phyloP scores from a whole-genome alignment of 805 yeast genomes.

The Grigorovia transvaalensis region DNA sequence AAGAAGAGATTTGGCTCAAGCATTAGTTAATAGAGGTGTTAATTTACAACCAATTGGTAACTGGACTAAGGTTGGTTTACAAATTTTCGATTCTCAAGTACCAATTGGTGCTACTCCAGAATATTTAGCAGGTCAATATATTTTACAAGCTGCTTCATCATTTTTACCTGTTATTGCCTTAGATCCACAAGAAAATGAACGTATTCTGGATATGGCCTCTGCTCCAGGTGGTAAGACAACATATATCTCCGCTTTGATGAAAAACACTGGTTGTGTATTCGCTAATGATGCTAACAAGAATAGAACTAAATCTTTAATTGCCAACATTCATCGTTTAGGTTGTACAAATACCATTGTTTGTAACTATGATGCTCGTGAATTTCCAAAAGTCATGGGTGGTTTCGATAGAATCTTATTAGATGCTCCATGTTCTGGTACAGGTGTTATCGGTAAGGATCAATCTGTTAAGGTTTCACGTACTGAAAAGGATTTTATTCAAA shows the following conservation, averaged over 20 bases:
- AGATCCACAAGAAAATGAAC: constrained; percentile 94
- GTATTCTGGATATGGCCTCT: constrained; percentile 96
- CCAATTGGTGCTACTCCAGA: constrained; percentile 99
- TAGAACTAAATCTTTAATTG: constrained; percentile 91
- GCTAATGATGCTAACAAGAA: constrained; percentile 97
- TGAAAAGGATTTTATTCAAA: constrained; percentile 91
- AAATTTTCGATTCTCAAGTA: constrained; percentile 96
- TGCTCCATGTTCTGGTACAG: constrained; percentile 99
- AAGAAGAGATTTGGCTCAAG: constrained; percentile 91
- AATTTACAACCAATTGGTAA: constrained; percentile 93
- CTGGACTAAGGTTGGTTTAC: constrained; percentile 98
- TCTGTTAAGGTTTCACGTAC: constrained; percentile 88
- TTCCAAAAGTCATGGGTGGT: constrained; percentile 97
- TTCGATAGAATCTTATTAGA: constrained; percentile 90
- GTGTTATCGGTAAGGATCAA: constrained; percentile 96
- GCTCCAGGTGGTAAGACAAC: constrained; percentile 99
- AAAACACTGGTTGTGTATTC: constrained; percentile 92
- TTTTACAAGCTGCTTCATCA: constrained; percentile 96
- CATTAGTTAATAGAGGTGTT: constrained; percentile 91
- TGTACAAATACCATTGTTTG: constrained; percentile 95
- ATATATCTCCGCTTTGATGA: constrained; percentile 90
- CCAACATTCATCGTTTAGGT: constrained; percentile 94
- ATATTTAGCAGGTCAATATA: constrained; percentile 94
- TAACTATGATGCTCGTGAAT: constrained; percentile 96
- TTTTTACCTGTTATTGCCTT: constrained; percentile 96